These are phyloP conservation scores for Geranomyces variabilis DNA, from an alignment of 192 early-diverging fungal species.

Conservation along the genomic window DNA sequence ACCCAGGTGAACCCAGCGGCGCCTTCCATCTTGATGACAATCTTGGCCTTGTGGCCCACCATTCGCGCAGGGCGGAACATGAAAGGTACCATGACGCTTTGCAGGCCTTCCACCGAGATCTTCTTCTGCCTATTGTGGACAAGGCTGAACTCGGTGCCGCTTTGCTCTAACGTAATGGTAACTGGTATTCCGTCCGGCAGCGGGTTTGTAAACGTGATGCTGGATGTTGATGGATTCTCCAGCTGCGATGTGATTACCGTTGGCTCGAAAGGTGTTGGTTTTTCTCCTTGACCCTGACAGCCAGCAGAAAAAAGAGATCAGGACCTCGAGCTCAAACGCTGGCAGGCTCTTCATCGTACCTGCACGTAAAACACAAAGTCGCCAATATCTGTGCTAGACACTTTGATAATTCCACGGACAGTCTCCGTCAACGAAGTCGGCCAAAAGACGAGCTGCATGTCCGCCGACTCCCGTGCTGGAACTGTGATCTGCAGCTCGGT, in stretches of 20 bases:
- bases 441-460: constrained; percentile 56
- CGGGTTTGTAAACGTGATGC: constrained; percentile 51
- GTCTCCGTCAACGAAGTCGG: constrained; percentile 49
- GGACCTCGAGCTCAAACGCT: not conserved
- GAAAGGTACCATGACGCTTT: constrained; percentile 51
- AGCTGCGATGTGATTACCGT: constrained; percentile 33
- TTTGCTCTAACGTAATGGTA: constrained; percentile 31
- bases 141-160: constrained; percentile 37
- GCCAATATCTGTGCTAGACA: constrained; percentile 36
- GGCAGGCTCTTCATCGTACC: constrained; percentile 25
- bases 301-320: not conserved
- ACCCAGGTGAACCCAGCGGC: constrained; percentile 44
- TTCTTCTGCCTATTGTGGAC: constrained; percentile 34
- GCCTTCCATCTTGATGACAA: constrained; percentile 48
- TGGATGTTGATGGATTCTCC: constrained; percentile 34
- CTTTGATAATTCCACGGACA: constrained; percentile 11
- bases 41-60: constrained; percentile 34
- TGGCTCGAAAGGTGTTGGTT: constrained; percentile 46
- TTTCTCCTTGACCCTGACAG: constrained; percentile 44
- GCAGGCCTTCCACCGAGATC: constrained; percentile 40
- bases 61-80: constrained; percentile 46
- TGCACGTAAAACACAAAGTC: constrained; percentile 38
- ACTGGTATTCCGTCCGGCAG: constrained; percentile 49
- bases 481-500: constrained; percentile 8
- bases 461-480: constrained; percentile 34